Conservation (phyloP, 768 basidiomycete species). For the Collybiopsis luxurians region DNA sequence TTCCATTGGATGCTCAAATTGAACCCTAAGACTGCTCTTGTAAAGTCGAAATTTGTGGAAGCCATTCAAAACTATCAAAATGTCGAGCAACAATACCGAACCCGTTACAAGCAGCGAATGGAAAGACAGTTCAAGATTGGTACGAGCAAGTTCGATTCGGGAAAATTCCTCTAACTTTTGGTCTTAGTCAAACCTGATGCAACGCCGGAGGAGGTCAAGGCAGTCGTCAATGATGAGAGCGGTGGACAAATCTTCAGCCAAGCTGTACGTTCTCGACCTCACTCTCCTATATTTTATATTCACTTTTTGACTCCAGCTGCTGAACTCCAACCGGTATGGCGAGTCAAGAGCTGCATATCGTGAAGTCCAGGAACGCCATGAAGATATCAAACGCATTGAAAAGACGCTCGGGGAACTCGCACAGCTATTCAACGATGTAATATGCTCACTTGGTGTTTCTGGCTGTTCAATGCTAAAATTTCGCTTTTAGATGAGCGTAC, state of each 20-base stretch:
- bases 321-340: slow-evolving; percentile 89
- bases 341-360: slow-evolving; percentile 88
- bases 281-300: neutral
- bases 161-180: neutral
- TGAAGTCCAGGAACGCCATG: slow-evolving; percentile 97
- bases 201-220: slow-evolving; percentile 80
- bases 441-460: slow-evolving; percentile 18
- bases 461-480: neutral
- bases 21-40: slow-evolving; percentile 60
- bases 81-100: slow-evolving; percentile 77
- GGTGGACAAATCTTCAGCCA: slow-evolving; percentile 89
- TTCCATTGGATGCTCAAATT: no score
- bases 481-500: slow-evolving; percentile 75
- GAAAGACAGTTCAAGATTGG: slow-evolving; percentile 89
- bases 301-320: slow-evolving; percentile 47
- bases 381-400: slow-evolving; percentile 95
- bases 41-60: slow-evolving; percentile 79
- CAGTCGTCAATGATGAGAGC: slow-evolving; percentile 82
- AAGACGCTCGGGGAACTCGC: slow-evolving; percentile 90
- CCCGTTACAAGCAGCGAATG: slow-evolving; percentile 77
- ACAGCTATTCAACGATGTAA: slow-evolving; percentile 92
- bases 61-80: slow-evolving; percentile 83
- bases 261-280: slow-evolving; percentile 49
- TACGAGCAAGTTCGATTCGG: slow-evolving; percentile 24
- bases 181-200: slow-evolving; percentile 86